Evolutionary conservation across 331 rosid species (phyloP).

Genomic region (Spiraea crenata): DNA sequence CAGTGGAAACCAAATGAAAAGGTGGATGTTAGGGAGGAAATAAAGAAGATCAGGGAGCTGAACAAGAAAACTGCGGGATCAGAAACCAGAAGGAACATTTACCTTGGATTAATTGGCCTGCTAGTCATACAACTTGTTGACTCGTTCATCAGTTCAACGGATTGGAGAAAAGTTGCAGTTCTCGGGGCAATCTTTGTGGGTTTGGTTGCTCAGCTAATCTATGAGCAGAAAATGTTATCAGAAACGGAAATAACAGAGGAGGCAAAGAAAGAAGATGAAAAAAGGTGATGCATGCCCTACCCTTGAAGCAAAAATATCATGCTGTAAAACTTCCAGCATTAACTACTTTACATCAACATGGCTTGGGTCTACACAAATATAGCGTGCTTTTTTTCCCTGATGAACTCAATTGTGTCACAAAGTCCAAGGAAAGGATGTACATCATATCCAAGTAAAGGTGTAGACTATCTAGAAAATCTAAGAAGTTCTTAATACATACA

Average conservation of each 20-base stretch:
- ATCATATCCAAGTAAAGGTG: too few species aligned
- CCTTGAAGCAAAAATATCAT: slow-evolving; percentile 8
- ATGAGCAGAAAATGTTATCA: slow-evolving; percentile 67
- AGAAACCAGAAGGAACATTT: slow-evolving; percentile 59
- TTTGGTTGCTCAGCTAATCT: slow-evolving; percentile 63
- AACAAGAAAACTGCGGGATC: slow-evolving; percentile 65
- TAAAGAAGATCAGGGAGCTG: slow-evolving; percentile 51
- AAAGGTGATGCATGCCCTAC: slow-evolving; percentile 36
- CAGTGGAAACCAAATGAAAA: slow-evolving; percentile 51
- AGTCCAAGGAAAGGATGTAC: not conserved
- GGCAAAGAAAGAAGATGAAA: slow-evolving; percentile 35
- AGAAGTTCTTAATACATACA: not conserved
- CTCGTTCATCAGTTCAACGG: slow-evolving; percentile 55
- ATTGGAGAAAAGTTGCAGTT: slow-evolving; percentile 75
- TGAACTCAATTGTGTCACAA: not conserved
- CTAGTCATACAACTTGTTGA: slow-evolving; percentile 51
- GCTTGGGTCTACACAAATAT: slow-evolving; percentile 1
- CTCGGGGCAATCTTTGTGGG: slow-evolving; percentile 74
- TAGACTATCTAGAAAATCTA: not conserved
- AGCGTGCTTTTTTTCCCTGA: not conserved
- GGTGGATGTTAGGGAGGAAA: slow-evolving; percentile 57
- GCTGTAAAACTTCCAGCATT: slow-evolving; percentile 8
- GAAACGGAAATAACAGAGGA: slow-evolving; percentile 43
- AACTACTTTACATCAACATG: slow-evolving; percentile 15
- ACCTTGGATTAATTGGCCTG: slow-evolving; percentile 68